These are phyloP conservation scores for Zygosaccharomyces lentus DNA, from an alignment of 805 yeast species.

Conservation along the genomic window DNA sequence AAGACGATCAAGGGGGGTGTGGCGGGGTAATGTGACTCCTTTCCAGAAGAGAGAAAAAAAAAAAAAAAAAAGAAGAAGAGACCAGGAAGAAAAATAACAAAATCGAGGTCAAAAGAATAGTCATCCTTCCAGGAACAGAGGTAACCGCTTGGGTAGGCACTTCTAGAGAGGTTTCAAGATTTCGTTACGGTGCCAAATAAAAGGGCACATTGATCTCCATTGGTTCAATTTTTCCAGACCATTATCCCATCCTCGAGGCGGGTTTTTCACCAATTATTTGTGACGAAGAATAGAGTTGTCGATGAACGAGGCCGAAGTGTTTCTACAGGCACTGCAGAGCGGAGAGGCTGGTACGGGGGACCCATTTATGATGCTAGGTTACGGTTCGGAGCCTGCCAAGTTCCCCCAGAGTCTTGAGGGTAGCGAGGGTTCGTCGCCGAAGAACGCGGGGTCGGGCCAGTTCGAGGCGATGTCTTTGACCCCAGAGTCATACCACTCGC, in stretches of 20 bases:
- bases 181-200: too few relatives aligned
- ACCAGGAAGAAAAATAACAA: background rate
- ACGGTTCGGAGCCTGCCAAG: background rate
- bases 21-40: background rate
- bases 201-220: background rate
- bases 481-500: constrained; percentile 19
- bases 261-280: background rate
- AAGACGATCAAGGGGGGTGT: background rate
- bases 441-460: background rate
- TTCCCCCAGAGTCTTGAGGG: background rate
- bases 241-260: background rate
- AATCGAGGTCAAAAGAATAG: background rate
- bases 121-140: background rate
- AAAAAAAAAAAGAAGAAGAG: background rate
- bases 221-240: background rate
- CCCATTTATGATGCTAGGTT: constrained; percentile 4
- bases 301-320: constrained; percentile 7
- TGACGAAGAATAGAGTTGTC: background rate
- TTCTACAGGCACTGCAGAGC: constrained; percentile 3
- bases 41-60: background rate
- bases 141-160: background rate
- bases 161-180: too few relatives aligned
- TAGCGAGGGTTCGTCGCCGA: background rate
- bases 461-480: constrained; percentile 13
- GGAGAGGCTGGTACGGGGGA: constrained; percentile 2